A percentile compares a stretch with the other conserved stretches of the same genome.
Evolutionary conservation across 106 monocot genomes (phyloP).

Genomic region (Dioscorea alata): DNA sequence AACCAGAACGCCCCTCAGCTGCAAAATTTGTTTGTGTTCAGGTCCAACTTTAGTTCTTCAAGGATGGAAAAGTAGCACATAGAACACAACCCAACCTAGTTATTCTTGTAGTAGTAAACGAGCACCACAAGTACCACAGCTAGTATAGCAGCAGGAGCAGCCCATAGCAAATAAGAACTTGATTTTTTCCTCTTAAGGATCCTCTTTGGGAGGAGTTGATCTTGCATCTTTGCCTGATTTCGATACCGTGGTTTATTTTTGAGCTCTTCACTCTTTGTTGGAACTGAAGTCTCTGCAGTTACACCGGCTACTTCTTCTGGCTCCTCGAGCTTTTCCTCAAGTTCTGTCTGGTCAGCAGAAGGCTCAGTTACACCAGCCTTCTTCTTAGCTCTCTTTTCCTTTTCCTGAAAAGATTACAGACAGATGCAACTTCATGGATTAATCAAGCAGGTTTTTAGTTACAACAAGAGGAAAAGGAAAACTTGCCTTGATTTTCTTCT

Average conservation of each 20-base stretch:
- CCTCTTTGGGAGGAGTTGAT: slow-evolving; percentile 30
- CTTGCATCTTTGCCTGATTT: slow-evolving; percentile 12
- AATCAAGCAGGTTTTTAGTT: background rate
- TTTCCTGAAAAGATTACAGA: slow-evolving; percentile 17
- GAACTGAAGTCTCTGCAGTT: slow-evolving; percentile 11
- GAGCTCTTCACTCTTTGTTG: slow-evolving; percentile 26
- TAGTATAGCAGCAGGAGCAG: slow-evolving; percentile 25
- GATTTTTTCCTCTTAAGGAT: slow-evolving; percentile 73
- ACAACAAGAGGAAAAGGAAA: background rate
- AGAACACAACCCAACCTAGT: too few relatives aligned
- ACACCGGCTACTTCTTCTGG: slow-evolving; percentile 35
- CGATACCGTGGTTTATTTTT: slow-evolving; percentile 34
- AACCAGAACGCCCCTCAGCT: too few relatives aligned
- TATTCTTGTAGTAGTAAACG: slow-evolving; percentile 16
- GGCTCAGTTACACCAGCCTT: slow-evolving; percentile 27
- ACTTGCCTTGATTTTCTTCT: slow-evolving; percentile 66
- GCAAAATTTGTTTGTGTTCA: too few relatives aligned
- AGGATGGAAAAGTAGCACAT: too few relatives aligned
- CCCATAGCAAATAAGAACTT: slow-evolving; percentile 46
- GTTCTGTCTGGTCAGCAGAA: slow-evolving; percentile 12
- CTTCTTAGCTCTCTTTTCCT: slow-evolving; percentile 90
- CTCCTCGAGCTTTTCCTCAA: slow-evolving; percentile 22
- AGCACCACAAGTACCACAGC: slow-evolving; percentile 19
- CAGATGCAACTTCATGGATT: background rate
- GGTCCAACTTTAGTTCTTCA: too few relatives aligned